These are phyloP conservation scores for Ogataea degrootiae DNA, from an alignment of 805 yeast species.

Conservation along the genomic window DNA sequence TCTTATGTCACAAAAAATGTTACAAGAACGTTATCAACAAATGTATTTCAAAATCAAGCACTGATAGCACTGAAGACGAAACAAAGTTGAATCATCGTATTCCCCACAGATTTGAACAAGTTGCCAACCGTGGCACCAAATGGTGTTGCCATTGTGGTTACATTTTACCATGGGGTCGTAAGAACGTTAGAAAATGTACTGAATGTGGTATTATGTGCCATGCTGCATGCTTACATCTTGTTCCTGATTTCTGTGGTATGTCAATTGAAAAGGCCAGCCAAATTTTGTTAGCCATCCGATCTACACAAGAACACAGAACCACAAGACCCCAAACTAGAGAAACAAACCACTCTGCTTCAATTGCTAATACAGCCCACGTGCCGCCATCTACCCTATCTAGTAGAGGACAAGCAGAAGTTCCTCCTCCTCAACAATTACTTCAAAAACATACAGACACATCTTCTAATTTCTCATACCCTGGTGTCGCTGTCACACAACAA, in stretches of 20 bases:
- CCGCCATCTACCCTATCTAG: slow-evolving; percentile 6
- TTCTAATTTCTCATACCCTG: slow-evolving; percentile 19
- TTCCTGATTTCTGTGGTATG: slow-evolving; percentile 99
- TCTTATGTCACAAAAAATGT: slow-evolving; percentile 77
- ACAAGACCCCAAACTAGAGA: slow-evolving; percentile 3
- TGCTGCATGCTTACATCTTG: slow-evolving; percentile 84
- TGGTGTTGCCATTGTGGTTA: slow-evolving; percentile 99
- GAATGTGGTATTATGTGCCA: slow-evolving; percentile 97
- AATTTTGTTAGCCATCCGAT: slow-evolving; percentile 76
- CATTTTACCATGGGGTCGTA: slow-evolving; percentile 90
- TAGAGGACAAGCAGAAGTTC: slow-evolving; percentile 5
- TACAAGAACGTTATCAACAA: slow-evolving; percentile 76
- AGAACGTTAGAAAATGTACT: slow-evolving; percentile 85
- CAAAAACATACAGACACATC: slow-evolving; percentile 8
- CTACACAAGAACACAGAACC: slow-evolving; percentile 45
- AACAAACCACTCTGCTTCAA: not conserved
- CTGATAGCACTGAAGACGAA: slow-evolving; percentile 66
- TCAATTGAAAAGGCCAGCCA: slow-evolving; percentile 94
- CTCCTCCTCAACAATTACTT: slow-evolving; percentile 12
- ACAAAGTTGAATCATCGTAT: slow-evolving; percentile 89
- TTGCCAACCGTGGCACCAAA: slow-evolving; percentile 88
- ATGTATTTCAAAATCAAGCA: slow-evolving; percentile 73
- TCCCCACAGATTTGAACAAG: slow-evolving; percentile 94
- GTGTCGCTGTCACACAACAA: slow-evolving; percentile 20
- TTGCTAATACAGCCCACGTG: slow-evolving; percentile 11